Evolutionary conservation across 1,284 basidiomycete species (phyloP).

Genomic region (Heliocybe sulcata): DNA sequence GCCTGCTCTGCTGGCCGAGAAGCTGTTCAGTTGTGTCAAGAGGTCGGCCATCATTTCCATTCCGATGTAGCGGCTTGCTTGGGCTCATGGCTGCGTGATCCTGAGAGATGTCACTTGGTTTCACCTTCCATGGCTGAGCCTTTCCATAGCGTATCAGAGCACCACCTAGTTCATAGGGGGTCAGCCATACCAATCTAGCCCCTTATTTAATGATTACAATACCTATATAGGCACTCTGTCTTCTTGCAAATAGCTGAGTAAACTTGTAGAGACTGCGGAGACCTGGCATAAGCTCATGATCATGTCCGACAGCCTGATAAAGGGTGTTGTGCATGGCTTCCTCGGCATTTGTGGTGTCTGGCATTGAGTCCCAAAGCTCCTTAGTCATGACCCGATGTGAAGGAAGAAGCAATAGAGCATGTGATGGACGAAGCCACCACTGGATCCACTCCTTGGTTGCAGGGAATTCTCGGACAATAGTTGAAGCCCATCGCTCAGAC

Average conservation of each 20-base stretch:
- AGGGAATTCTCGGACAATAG: conserved; percentile 3
- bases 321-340: conserved; percentile 24
- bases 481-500: not conserved
- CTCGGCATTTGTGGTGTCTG: conserved; percentile 22
- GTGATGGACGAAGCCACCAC: conserved; percentile 20
- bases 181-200: not conserved
- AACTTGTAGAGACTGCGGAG: not conserved
- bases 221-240: not conserved
- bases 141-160: not conserved
- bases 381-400: conserved; percentile 12
- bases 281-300: conserved; percentile 12
- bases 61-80: not conserved
- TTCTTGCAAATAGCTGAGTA: not conserved
- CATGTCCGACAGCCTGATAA: conserved; percentile 14
- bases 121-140: not conserved
- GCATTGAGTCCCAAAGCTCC: conserved; percentile 18
- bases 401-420: conserved; percentile 21
- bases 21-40: not conserved
- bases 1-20: not conserved
- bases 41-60: not conserved
- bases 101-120: not conserved
- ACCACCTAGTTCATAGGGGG: not conserved
- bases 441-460: conserved; percentile 15
- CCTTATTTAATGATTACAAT: too few species aligned
- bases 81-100: not conserved